Evolutionary conservation across 2,329 filamentous ascomycete species (phyloP), one percentile per base, ranked within the genome.

Genomic region (Leptographium galeiforme): DNA sequence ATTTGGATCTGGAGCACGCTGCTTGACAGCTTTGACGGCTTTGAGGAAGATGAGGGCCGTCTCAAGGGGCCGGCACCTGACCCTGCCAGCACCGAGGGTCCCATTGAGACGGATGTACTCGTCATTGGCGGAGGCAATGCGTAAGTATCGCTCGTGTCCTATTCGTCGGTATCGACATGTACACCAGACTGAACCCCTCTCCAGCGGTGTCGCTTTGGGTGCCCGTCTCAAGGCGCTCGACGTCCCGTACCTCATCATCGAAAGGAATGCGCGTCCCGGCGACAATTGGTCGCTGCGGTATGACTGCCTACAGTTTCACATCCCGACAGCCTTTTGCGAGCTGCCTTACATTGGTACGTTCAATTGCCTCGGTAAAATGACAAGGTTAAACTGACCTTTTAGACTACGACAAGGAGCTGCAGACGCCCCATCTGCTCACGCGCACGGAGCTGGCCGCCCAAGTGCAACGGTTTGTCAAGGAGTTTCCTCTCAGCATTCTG

Each of bases 261-360:
- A 53, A 39, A 49, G 38, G 10, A 53, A 53, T 30, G 45, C 46
- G 4, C 45, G 8, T 2, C 45, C 46, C 1, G 51, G 51, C 13
- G 51, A 53, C 51, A 53, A 53, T 32, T 53, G 51, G 51, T 38
- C 51, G 14, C 32, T 43, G 25, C 51, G 51, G 8, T 53, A 53
- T 18, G 51, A 49, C 25, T 49, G 46, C 32, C n/a, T 53, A 1
- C 45, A 44, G 30, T 53, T 53, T 10, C 51, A 53, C 33, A 38
- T 48, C 4, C 51, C 51, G 2, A 44, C 51, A 11, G 44, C 51
- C 3, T 49, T 53, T 32, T 53, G 46, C 32, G 46, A 49, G 46
- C 16, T 53, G 19, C 51, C 51, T 4, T 53, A 53, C 16, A 44
- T 53, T 10, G 16, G 51, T 53, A 44, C 8, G 38, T 53, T 18